Evolutionary conservation across 441 rosid species (phyloP), one percentile per base, ranked within the genome.

Genomic region (Erodium chrysanthum): DNA sequence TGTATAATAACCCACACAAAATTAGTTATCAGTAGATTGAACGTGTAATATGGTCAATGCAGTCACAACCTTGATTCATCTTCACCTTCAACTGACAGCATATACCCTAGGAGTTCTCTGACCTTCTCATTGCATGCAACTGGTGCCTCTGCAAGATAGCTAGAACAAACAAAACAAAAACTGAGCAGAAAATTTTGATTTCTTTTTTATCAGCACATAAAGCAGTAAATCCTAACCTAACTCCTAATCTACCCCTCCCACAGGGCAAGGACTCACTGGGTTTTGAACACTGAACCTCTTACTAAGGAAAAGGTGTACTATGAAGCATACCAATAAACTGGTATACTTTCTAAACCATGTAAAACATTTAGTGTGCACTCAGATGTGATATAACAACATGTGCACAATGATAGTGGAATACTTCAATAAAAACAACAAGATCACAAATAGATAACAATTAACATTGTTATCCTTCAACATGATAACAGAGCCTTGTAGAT

Each of bases 81-180:
- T 80, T 87, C 91, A 4, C 90, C 96, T 85, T 91, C 90, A 74
- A 89, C 73, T 58, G 85, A 79, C 67, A 91, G 84, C 96, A 94
- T 82, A 77, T 84, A 91, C 18, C 77, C 80, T 72, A 94, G 76
- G 74, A 91, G 89, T 67, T 87, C 88, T 70, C 46, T 68, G 52
- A 91, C 89, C 78, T 84, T 87, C 71, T 89, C 97, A 74, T 82
- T 79, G 76, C 86, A 84, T 21, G 96, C 92, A 72, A 76, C 33
- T 7, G 99, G 97, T 25, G 86, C 75, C 78, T 89, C 92, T 68
- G 97, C 97, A 73, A 93, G 97, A 83, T 84, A 94, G 76, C 97
- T 94, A 79, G 67, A 69, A 68, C 71, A 83, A 68, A 71, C 61
- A 6, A 1, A 18, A 17, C 60, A 7, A 8, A 54, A 18, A 18